phyloP scores from a whole-genome alignment of 495 filamentous ascomycete species.

The Xylaria telfairii region DNA sequence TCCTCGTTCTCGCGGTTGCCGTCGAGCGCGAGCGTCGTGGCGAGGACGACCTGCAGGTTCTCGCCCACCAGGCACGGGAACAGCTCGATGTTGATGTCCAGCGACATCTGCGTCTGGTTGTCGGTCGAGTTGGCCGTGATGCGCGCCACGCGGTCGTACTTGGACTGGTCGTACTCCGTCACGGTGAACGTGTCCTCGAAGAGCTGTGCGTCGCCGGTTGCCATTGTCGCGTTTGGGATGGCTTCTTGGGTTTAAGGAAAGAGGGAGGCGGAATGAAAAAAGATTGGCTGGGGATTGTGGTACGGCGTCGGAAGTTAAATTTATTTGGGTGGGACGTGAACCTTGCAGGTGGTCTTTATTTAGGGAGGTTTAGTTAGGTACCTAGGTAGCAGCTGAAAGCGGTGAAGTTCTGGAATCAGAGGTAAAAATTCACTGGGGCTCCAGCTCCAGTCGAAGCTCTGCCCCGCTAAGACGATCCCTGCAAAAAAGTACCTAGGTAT shows the following conservation, averaged over 20 bases:
- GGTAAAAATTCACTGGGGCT: slow-evolving; percentile 26
- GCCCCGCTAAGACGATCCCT: slow-evolving; percentile 28
- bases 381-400: slow-evolving; percentile 31
- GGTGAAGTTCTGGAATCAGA: slow-evolving; percentile 28
- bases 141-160: slow-evolving; percentile 95
- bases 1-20: slow-evolving; percentile 67
- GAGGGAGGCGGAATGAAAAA: not conserved
- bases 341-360: not conserved
- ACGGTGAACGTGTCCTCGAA: slow-evolving; percentile 93
- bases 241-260: not conserved
- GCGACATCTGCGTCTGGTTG: slow-evolving; percentile 72
- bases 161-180: slow-evolving; percentile 73
- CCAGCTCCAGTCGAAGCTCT: slow-evolving; percentile 31
- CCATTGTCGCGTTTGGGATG: slow-evolving; percentile 48
- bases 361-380: not conserved
- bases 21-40: slow-evolving; percentile 83
- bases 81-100: slow-evolving; percentile 95
- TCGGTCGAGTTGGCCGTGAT: slow-evolving; percentile 74
- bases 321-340: not conserved
- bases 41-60: slow-evolving; percentile 76
- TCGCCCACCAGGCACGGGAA: slow-evolving; percentile 78
- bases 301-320: not conserved
- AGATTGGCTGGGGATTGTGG: not conserved
- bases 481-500: slow-evolving; percentile 10
- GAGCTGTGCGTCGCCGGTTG: slow-evolving; percentile 78